Percentiles rank a stretch among this genome's conserved stretches.
Evolutionary conservation across 2,329 filamentous ascomycete genomes (phyloP).

Genomic region (Thermoascus crustaceus): DNA sequence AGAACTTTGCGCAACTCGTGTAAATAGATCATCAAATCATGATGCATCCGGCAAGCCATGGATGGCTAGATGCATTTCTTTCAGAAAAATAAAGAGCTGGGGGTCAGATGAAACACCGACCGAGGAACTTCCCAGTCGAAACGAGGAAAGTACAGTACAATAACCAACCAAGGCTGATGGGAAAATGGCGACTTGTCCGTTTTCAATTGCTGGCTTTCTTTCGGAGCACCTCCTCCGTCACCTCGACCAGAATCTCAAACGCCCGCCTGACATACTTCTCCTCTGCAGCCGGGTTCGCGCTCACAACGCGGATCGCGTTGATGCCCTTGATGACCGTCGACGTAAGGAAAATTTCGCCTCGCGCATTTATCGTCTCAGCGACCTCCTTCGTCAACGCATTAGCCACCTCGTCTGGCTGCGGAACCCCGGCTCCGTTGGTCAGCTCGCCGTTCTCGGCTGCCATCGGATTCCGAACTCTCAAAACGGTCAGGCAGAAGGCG

Average conservation of each 20-base stretch:
- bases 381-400: slow-evolving; percentile 65
- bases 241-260: slow-evolving; percentile 63
- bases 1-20: no score
- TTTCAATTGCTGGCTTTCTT: no score
- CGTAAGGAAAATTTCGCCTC: slow-evolving; percentile 75
- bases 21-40: no score
- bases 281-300: slow-evolving; percentile 60
- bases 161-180: no score
- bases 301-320: slow-evolving; percentile 75
- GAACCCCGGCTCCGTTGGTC: slow-evolving; percentile 9
- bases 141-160: no score
- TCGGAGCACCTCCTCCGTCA: slow-evolving; percentile 47
- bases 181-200: no score
- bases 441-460: slow-evolving; percentile 9
- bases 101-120: no score
- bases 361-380: slow-evolving; percentile 64
- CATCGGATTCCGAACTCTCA: slow-evolving; percentile 50
- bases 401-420: slow-evolving; percentile 42
- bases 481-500: slow-evolving; percentile 69
- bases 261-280: slow-evolving; percentile 63
- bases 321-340: slow-evolving; percentile 63
- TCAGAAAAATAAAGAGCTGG: no score
- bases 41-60: no score
- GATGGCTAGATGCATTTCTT: no score
- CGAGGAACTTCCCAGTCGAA: no score